Evolutionary conservation across 2,329 filamentous ascomycete species (phyloP), one percentile per base, ranked within the genome.

Genomic region (Chrysoporthe cubensis): DNA sequence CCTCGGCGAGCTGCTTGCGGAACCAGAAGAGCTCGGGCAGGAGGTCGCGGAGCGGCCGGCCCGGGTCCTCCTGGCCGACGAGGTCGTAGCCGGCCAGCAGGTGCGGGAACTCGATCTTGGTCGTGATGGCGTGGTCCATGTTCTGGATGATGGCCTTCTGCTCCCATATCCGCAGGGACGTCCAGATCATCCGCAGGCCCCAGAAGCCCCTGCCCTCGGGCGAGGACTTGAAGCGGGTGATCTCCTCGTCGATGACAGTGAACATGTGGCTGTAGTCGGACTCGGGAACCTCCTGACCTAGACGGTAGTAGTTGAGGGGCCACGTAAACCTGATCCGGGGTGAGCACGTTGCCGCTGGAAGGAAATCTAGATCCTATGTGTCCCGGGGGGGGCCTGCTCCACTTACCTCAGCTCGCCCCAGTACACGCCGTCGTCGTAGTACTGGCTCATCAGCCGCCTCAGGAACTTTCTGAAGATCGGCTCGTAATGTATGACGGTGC

Each of bases 11-110:
- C 73, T 91, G 88, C 78, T 95, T 94, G 71, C 90, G 90, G 84
- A 98, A 97, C 93, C 93, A 97, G 78, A 97, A 95, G 0, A 98
- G 82, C 74, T 97, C 88, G 0, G 94, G 94, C 0, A 95, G 85
- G 3, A 97, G 81, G 72, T 96, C 91, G 42, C 86, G 84, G 37
- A 97, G 86, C 0, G 93, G 85, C 14, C 92, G 87, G 1, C 94
- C 94, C 1, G 85, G 78, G 75, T 96, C 92, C 81, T 97, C 95
- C 78, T 95, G 91, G 0, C 93, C 94, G 5, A 97, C 94, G 11
- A 97, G 81, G 78, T 98, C 95, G 78, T 93, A 97, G 13, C 95
- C 95, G 37, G 91, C 89, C 73, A 97, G 88, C 8, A 96, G 83
- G 62, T 94, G 84, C 0, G 95, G 93, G 76, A 91, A 94, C 43